Conservation (phyloP, 2,329 filamentous ascomycete species). For the Akanthomyces uredinophilus region DNA sequence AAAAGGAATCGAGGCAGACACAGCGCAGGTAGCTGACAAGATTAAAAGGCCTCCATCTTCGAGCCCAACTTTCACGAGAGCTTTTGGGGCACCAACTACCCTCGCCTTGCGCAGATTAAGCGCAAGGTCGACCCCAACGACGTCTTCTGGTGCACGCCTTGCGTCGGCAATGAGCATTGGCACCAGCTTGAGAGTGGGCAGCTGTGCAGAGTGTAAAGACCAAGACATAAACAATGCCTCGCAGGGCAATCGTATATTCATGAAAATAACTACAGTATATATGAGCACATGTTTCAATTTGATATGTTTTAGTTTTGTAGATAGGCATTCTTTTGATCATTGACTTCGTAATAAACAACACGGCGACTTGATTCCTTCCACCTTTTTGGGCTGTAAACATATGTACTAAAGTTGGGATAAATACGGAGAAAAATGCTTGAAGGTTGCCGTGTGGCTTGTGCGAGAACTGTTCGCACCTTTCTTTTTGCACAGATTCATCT, state of each 20-base stretch:
- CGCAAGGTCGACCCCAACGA: slow-evolving; percentile 40
- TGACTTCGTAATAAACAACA: neutral
- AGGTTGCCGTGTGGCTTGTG: too few relatives aligned
- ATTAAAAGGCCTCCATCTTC: slow-evolving; percentile 28
- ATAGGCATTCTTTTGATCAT: neutral
- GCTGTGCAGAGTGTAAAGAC: slow-evolving; percentile 21
- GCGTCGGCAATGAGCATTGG: slow-evolving; percentile 43
- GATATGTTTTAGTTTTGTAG: neutral
- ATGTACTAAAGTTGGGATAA: neutral
- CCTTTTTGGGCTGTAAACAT: neutral
- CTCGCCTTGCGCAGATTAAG: slow-evolving; percentile 40
- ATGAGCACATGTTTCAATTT: neutral
- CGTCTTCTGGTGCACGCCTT: slow-evolving; percentile 44
- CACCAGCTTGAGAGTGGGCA: slow-evolving; percentile 21
- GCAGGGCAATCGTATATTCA: neutral
- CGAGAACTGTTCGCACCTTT: neutral
- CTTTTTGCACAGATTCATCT: neutral
- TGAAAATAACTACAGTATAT: neutral
- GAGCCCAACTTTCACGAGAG: slow-evolving; percentile 34
- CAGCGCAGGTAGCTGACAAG: neutral
- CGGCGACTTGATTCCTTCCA: neutral
- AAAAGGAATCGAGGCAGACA: neutral
- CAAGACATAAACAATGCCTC: neutral
- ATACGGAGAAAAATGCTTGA: neutral
- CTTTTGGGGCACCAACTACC: slow-evolving; percentile 44